Base-by-base conservation (phyloP, 1,284 basidiomycete species). In the Rhodotorula sp. region DNA sequence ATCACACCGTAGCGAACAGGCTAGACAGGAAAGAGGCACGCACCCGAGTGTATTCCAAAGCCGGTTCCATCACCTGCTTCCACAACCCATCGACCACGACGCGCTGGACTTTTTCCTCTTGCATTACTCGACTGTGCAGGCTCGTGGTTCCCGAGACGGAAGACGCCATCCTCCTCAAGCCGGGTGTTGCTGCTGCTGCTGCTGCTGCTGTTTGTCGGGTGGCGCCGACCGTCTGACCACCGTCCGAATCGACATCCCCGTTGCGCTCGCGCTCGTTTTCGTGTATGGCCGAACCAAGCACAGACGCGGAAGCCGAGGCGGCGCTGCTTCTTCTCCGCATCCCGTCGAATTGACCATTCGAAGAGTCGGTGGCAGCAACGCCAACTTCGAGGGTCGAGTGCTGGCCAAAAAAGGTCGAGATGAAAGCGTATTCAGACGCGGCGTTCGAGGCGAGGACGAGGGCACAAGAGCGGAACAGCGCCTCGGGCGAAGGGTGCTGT, bases 391-490 rank as follows among this genome's bases (percentile, higher is more conserved):
- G 69, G 0, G 68, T 53, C 24, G 73, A 74, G 45, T 77, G 76
- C 5, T 66, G 56, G 2, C 80, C 79, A 81, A 96, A 97, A 83
- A 97, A 97, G 0, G 86, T 82, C 6, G 87, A 86, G 57, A 95
- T 82, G 77, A 97, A 97, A 2, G 88, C 85, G 80, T 94, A 95
- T 81, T 97, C 94, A 51, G 92, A 87, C 1, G 90, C 90, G 1
- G 90, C 89, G 78, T 97, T 97, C 82, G 96, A 93, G 85, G 95
- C 88, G 67, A 97, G 86, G 58, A 95, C 93, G 58, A 97, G 83
- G 8, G 67, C 92, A 81, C 55, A 82, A 0, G 94, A 95, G 29
- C 94, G 87, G 75, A 93, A 85, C 20, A 95, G 82, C 0, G 88
- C 88, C 81, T 97, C 95, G 1, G 89, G 80, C 0, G 90, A 87